Conservation (phyloP, 768 basidiomycete species). For the Lyophyllum shimeji region DNA sequence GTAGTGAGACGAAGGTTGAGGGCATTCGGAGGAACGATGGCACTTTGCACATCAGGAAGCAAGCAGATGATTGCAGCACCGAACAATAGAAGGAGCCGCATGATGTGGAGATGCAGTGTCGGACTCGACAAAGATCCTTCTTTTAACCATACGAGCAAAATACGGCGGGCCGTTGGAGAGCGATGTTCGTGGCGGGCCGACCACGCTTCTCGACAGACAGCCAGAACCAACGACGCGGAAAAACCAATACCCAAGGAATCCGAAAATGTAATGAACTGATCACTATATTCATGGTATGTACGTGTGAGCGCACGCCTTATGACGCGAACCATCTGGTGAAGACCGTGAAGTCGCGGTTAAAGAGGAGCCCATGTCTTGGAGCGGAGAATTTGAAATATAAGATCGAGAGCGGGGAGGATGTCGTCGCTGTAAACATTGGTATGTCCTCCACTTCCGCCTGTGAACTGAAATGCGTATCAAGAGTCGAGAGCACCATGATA, state of each 20-base stretch:
- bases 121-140: neutral
- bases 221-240: neutral
- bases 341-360: no score
- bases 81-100: neutral
- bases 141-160: neutral
- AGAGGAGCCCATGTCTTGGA: no score
- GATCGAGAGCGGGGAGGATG: no score
- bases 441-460: no score
- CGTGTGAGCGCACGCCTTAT: neutral
- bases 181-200: neutral
- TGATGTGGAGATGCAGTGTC: neutral
- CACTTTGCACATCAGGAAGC: conserved; percentile 8
- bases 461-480: no score
- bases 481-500: no score
- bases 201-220: neutral
- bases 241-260: neutral
- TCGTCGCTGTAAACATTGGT: no score
- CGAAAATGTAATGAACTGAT: neutral
- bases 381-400: no score
- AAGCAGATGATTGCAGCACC: neutral
- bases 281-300: neutral
- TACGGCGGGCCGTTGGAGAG: neutral
- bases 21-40: conserved; percentile 26
- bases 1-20: conserved; percentile 26
- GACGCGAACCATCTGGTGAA: neutral